Evolutionary conservation across 1,139 yeast genomes (phyloP).

Genomic region (Kodamaea anthophila): DNA sequence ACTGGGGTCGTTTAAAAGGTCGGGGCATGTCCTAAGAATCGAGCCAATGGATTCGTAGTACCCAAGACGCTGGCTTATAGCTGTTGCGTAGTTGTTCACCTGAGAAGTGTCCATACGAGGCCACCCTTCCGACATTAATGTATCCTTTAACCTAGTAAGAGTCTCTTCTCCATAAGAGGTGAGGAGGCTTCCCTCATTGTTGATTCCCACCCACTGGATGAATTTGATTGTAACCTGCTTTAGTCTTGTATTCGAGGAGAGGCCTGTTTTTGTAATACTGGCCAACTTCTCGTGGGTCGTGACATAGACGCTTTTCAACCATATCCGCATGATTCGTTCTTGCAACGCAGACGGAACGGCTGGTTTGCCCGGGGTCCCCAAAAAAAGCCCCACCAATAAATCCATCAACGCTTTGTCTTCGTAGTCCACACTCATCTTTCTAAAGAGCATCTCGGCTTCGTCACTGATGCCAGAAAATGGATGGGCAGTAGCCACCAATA

Average conservation of each 20-base stretch:
- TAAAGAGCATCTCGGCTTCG: conserved; percentile 44
- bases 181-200: conserved; percentile 14
- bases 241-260: conserved; percentile 45
- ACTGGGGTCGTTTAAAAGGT: conserved; percentile 38
- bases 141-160: conserved; percentile 46
- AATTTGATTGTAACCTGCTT: conserved; percentile 53
- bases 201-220: conserved; percentile 47
- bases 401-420: conserved; percentile 44
- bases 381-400: conserved; percentile 37
- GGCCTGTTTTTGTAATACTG: conserved; percentile 47
- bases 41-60: conserved; percentile 79
- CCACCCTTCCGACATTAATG: conserved; percentile 54
- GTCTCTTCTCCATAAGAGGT: conserved; percentile 33
- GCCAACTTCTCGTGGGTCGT: conserved; percentile 33
- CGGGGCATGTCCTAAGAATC: conserved; percentile 47
- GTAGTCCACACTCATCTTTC: conserved; percentile 45
- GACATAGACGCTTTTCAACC: conserved; percentile 49
- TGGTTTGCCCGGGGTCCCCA: conserved; percentile 39
- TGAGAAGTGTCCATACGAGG: conserved; percentile 38
- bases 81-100: conserved; percentile 23
- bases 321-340: conserved; percentile 48
- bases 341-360: conserved; percentile 54
- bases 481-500: conserved; percentile 64
- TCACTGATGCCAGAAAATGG: conserved; percentile 48
- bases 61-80: conserved; percentile 44